Conservation (phyloP, 495 filamentous ascomycete genomes). For the Xylaria bambusicola region DNA sequence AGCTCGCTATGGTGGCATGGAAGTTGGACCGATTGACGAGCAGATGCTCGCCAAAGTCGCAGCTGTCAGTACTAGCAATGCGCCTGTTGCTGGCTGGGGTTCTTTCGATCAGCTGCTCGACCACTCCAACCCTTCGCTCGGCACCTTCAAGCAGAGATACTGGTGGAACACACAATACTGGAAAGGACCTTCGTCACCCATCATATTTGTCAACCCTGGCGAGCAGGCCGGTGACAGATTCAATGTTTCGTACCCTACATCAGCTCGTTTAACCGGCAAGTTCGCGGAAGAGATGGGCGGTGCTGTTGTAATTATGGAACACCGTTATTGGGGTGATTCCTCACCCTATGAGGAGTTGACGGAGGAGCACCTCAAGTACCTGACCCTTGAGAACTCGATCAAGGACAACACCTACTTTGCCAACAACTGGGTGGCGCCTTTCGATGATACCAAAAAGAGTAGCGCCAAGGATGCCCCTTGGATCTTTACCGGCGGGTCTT, state of each 20-base stretch:
- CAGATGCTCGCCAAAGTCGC: conserved; percentile 10
- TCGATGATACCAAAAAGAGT: conserved; percentile 55
- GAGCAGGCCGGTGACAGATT: conserved; percentile 56
- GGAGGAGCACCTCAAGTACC: conserved; percentile 58
- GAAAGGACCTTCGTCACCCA: conserved; percentile 55
- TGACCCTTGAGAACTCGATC: conserved; percentile 65
- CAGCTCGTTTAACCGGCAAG: conserved; percentile 53
- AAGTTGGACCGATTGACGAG: conserved; percentile 32
- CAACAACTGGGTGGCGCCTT: conserved; percentile 57
- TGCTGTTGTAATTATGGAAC: conserved; percentile 61
- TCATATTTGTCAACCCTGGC: conserved; percentile 62
- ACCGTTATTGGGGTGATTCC: conserved; percentile 63
- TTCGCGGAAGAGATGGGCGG: conserved; percentile 57
- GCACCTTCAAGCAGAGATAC: conserved; percentile 61
- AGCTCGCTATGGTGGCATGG: conserved; percentile 27
- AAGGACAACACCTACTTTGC: conserved; percentile 66
- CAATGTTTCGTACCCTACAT: conserved; percentile 55
- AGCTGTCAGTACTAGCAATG: background rate
- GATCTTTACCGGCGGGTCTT: conserved; percentile 65
- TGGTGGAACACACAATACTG: conserved; percentile 58
- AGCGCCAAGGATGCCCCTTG: conserved; percentile 61
- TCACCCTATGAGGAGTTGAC: conserved; percentile 59
- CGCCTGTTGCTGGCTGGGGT: conserved; percentile 29
- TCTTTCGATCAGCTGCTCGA: conserved; percentile 59
- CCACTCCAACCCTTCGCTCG: conserved; percentile 54